phyloP scores from a whole-genome alignment of 768 basidiomycete species.

The Amyloporia xantha region DNA sequence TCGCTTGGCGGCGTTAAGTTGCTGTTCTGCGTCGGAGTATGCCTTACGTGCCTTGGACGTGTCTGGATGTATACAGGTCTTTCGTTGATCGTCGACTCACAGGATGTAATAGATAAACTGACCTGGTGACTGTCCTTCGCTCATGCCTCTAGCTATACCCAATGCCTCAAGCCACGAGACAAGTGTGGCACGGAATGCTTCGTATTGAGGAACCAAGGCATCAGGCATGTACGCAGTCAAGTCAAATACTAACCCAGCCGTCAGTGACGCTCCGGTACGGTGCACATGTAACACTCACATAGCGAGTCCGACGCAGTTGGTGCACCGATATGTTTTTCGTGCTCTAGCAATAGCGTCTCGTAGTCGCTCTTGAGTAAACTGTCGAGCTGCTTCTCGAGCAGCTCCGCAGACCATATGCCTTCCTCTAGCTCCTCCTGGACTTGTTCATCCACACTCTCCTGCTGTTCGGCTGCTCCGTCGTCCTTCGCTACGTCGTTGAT shows the following conservation, averaged over 20 bases:
- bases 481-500: conserved; percentile 61
- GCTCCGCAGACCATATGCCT: conserved; percentile 51
- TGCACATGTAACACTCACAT: conserved; percentile 38
- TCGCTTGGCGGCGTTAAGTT: conserved; percentile 43
- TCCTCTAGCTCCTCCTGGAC: conserved; percentile 51
- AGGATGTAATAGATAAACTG: background rate
- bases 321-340: conserved; percentile 60
- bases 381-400: conserved; percentile 54
- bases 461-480: conserved; percentile 20
- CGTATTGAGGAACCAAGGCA: conserved; percentile 63
- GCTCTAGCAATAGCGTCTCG: conserved; percentile 66
- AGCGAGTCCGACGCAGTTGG: conserved; percentile 29
- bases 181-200: conserved; percentile 53
- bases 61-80: too few species aligned
- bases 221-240: conserved; percentile 84
- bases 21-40: conserved; percentile 54
- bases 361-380: conserved; percentile 59
- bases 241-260: conserved; percentile 63
- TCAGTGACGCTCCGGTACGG: background rate
- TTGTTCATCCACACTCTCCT: conserved; percentile 23
- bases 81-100: too few species aligned
- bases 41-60: conserved; percentile 57
- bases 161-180: conserved; percentile 57
- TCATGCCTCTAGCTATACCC: conserved; percentile 40
- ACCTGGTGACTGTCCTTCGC: background rate